A percentile compares a stretch with the other conserved stretches of the same genome.
These are phyloP conservation scores for Spirogloea muscicola DNA, from an alignment of 139 green algal genomes.

Conservation along the genomic window DNA sequence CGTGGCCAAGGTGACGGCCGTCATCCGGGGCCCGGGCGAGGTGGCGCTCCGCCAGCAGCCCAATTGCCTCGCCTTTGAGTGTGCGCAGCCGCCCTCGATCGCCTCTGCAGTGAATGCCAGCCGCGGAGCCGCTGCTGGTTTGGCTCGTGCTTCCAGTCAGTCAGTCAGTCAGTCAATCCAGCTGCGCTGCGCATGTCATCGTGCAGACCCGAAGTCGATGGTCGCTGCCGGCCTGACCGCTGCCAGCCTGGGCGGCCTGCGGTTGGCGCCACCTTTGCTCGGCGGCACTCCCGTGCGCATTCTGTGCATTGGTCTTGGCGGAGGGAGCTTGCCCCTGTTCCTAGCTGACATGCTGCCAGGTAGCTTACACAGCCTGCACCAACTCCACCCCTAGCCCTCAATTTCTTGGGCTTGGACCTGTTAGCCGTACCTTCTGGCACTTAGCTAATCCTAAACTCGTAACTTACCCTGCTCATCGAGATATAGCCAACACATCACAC, in stretches of 20 bases:
- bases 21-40: background rate
- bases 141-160: no score
- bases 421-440: background rate
- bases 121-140: no score
- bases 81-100: no score
- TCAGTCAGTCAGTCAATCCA: no score
- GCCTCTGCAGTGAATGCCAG: no score
- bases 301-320: constrained; percentile 61
- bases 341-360: constrained; percentile 53
- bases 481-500: background rate
- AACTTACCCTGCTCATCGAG: background rate
- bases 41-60: constrained; percentile 34
- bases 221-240: constrained; percentile 31
- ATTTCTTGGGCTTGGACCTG: background rate
- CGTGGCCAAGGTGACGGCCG: constrained; percentile 45
- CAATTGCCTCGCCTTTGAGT: constrained; percentile 58
- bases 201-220: constrained; percentile 54
- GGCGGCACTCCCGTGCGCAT: background rate
- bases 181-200: no score
- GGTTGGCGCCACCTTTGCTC: background rate
- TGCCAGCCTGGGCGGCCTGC: constrained; percentile 16
- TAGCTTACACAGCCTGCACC: background rate
- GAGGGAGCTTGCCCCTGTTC: constrained; percentile 60
- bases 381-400: background rate
- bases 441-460: background rate